Conservation (phyloP, 768 basidiomycete species). For the Mycena belliarum region DNA sequence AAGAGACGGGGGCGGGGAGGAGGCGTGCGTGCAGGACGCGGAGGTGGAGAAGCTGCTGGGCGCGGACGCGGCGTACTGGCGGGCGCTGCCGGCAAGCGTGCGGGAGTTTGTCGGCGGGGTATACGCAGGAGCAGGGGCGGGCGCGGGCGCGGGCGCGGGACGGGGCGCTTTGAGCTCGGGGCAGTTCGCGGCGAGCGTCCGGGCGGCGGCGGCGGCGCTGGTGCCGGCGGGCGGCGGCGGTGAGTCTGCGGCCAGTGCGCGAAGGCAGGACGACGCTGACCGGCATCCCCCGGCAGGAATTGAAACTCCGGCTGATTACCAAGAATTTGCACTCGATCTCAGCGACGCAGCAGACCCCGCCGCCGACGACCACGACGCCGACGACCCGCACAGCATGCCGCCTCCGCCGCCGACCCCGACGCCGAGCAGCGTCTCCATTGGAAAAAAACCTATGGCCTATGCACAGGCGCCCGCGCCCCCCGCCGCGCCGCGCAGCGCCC, state of each 20-base stretch:
- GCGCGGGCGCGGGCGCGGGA: not conserved
- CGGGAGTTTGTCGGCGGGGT: not conserved
- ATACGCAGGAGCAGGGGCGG: not conserved
- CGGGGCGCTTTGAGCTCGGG: too few species aligned
- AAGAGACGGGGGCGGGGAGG: not conserved
- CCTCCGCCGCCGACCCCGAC: not conserved
- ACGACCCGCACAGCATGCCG: too few species aligned
- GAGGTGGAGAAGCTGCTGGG: not conserved
- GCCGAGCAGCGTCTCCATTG: constrained; percentile 69
- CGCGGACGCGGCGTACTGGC: constrained; percentile 9
- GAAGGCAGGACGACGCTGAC: too few species aligned
- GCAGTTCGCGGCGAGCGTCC: not conserved
- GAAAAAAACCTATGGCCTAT: constrained; percentile 92
- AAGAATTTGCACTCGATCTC: not conserved
- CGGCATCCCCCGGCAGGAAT: not conserved
- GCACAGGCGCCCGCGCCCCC: constrained; percentile 35
- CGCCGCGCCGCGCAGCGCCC: constrained; percentile 43
- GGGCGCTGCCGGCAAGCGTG: constrained; percentile 6
- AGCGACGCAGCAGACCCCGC: too few species aligned
- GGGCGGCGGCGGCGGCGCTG: constrained; percentile 14
- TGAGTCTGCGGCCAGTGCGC: too few species aligned
- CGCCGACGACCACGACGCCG: too few species aligned
- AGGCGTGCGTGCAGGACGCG: not conserved
- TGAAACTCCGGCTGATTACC: not conserved
- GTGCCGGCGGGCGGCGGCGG: not conserved